These are phyloP conservation scores for Liriodendron chinense DNA, from an alignment of 164 flowering plant genomes.

Conservation along the genomic window DNA sequence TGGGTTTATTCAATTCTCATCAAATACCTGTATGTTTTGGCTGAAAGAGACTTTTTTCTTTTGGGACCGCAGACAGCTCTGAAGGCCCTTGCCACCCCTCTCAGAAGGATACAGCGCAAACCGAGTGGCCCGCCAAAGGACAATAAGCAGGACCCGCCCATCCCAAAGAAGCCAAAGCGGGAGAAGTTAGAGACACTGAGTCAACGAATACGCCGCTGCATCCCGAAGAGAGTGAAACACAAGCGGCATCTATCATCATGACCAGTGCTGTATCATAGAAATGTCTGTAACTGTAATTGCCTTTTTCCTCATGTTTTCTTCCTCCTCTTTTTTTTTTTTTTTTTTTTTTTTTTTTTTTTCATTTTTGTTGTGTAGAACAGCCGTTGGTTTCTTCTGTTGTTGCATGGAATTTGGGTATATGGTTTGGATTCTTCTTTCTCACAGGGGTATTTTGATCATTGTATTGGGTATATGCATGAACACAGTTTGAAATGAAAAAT, in stretches of 20 bases:
- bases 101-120: slow-evolving; percentile 33
- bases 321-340: not conserved
- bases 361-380: not conserved
- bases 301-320: not conserved
- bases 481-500: too few species aligned
- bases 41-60: not conserved
- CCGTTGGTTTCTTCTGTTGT: too few species aligned
- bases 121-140: slow-evolving; percentile 26
- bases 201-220: slow-evolving; percentile 66
- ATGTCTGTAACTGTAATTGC: slow-evolving; percentile 15
- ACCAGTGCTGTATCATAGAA: slow-evolving; percentile 16
- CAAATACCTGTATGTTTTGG: not conserved
- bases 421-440: too few species aligned
- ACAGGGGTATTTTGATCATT: too few species aligned
- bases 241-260: slow-evolving; percentile 53
- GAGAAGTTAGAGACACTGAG: slow-evolving; percentile 72
- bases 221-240: slow-evolving; percentile 61
- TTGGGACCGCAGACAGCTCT: slow-evolving; percentile 31
- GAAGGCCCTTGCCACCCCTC: slow-evolving; percentile 58
- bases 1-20: not conserved
- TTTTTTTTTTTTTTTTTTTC: not conserved
- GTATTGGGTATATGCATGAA: too few species aligned
- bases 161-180: slow-evolving; percentile 45
- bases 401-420: too few species aligned
- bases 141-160: slow-evolving; percentile 25